Base-by-base conservation (phyloP, 1,139 yeast genomes). In the Blastobotrys persicus region DNA sequence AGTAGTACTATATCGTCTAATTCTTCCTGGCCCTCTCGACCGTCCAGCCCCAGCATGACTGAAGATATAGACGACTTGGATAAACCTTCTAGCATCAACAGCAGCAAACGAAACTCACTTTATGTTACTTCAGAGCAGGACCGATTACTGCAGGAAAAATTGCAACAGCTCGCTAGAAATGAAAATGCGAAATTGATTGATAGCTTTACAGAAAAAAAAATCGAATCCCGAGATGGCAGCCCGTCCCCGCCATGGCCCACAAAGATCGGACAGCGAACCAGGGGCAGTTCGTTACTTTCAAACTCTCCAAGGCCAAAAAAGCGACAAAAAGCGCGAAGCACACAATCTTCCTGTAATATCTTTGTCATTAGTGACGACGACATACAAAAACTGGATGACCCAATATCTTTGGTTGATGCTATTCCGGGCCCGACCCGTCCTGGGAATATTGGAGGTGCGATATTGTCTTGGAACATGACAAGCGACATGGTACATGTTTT, bases 111-210 rank as follows among this genome's bases (percentile, higher is more conserved):
- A 37, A 37, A 28, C 14, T 37, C 41, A 4, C 12, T 37, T 19
- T 28, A 37, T 37, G n/a, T 45, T 20, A 18, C 45, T n/a, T 47
- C 48, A 7, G 60, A 57, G 35, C 61, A 65, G 48, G 69, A 65
- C 33, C 54, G 55, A 17, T 43, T 50, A 16, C 49, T 66, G n/a
- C 70, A 65, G 50, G 63, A 57, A 32, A 60, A 59, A 47, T 57
- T 67, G 5, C 62, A 59, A 44, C 58, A 55, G 48, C 55, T 66
- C 23, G 71, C 71, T 4, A 60, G 70, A 11, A 48, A 62, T 2
- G 67, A 65, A 31, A 67, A 67, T 52, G 69, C 67, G 7, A 52
- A 59, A 13, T 52, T 62, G 9, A 39, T 39, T 26, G 53, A 45
- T 18, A 35, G 7, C 5, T 32, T n/a, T 19, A 43, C 40, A 2